Evolutionary conservation across 768 basidiomycete species (phyloP).

Genomic region (Leccinum subgranulosum): DNA sequence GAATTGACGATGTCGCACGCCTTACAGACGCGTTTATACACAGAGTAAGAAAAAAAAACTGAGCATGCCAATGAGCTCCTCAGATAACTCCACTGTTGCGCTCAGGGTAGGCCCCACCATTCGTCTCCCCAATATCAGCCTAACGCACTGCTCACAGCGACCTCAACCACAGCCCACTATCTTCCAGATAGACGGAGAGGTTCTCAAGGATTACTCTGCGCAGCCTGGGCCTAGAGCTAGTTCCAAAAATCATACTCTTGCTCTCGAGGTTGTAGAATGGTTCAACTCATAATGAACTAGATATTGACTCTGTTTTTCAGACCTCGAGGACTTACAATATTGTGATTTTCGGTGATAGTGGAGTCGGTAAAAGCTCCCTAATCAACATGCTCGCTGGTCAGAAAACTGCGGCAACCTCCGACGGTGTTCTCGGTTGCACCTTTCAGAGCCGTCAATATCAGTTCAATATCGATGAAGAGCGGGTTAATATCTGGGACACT

Average conservation of each 20-base stretch:
- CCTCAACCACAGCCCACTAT: conserved; percentile 10
- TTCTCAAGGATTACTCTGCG: neutral
- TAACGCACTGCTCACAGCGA: conserved; percentile 6
- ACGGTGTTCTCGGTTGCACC: conserved; percentile 34
- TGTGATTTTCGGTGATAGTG: conserved; percentile 43
- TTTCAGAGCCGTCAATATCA: conserved; percentile 28
- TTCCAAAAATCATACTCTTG: neutral
- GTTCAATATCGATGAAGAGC: conserved; percentile 14
- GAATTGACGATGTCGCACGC: neutral
- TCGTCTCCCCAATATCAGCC: neutral
- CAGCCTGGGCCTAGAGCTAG: neutral
- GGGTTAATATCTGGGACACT: conserved; percentile 32
- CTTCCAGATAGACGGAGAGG: conserved; percentile 5
- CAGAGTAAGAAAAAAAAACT: conserved; percentile 2
- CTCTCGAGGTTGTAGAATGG: conserved; percentile 10
- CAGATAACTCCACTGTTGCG: neutral
- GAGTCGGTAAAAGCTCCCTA: conserved; percentile 42
- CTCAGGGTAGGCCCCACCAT: conserved; percentile 4
- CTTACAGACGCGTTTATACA: conserved; percentile 1
- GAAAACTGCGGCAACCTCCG: conserved; percentile 30
- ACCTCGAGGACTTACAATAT: conserved; percentile 27
- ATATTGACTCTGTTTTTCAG: conserved; percentile 3
- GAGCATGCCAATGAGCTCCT: neutral
- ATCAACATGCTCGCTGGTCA: conserved; percentile 39
- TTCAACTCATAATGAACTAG: neutral